These are phyloP conservation scores for Acanthamoeba sp. DNA, from an alignment of 208 protist genomes.

Conservation along the genomic window DNA sequence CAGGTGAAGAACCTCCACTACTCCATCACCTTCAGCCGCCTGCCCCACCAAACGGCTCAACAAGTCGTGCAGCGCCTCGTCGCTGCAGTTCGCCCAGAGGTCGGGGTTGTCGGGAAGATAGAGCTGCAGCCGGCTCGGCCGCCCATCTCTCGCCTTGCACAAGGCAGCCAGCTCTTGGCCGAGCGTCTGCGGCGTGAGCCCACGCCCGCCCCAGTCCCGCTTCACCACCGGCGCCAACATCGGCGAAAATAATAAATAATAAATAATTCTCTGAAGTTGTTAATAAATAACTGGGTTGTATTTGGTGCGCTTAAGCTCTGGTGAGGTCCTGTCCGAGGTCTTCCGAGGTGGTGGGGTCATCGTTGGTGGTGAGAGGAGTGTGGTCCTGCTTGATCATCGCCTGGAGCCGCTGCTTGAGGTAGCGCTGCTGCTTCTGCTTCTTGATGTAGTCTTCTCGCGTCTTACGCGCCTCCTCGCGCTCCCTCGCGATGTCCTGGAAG, in stretches of 20 bases:
- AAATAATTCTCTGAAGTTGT: too few species aligned
- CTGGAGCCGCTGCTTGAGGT: conserved; percentile 26
- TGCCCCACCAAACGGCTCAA: not conserved
- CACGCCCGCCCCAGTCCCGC: not conserved
- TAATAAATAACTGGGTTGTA: too few species aligned
- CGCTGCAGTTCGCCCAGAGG: not conserved
- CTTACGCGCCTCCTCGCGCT: conserved; percentile 57
- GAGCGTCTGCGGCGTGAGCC: not conserved
- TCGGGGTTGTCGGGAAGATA: conserved; percentile 23
- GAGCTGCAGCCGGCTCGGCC: not conserved
- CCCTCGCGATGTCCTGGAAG: not conserved
- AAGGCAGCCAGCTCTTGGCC: not conserved
- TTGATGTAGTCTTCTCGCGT: conserved; percentile 40
- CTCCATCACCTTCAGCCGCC: not conserved
- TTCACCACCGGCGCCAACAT: not conserved
- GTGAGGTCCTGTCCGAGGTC: not conserved
- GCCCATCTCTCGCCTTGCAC: not conserved
- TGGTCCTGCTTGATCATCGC: conserved; percentile 38
- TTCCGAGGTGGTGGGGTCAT: not conserved
- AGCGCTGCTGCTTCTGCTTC: conserved; percentile 33
- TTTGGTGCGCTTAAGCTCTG: not conserved
- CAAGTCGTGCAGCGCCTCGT: not conserved
- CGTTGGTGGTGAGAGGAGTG: not conserved
- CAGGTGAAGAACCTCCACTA: conserved; percentile 13
- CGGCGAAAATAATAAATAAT: too few species aligned